Evolutionary conservation across 139 green algal species (phyloP), one percentile per base, ranked within the genome.

Genomic region (Tetradesmus lagerheimii): DNA sequence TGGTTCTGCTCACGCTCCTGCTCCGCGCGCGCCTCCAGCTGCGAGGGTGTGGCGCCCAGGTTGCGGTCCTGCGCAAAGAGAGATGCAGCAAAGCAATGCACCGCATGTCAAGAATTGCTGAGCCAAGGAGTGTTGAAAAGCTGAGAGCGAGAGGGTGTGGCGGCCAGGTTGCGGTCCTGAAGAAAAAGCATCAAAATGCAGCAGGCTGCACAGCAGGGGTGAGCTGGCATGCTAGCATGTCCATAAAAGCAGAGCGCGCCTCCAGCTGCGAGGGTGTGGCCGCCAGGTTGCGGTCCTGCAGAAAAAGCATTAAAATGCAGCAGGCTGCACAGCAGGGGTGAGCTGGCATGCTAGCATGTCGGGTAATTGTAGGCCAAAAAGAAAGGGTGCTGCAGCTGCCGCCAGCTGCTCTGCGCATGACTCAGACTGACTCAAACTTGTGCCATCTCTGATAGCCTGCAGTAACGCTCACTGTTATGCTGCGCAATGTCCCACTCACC

Each of bases 1-100:
- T 87, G 81, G 43, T 87, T 57, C 53, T 87, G 81, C 47, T 87
- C 31, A 11, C 74, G 81, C 29, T 87, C n/a, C 81, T 77, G 81
- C 81, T 87, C n/a, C 35, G 71, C 31, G 6, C 47, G 53, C 16
- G 23, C 37, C 78, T 66, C 37, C 23, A 38, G 37, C 78, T 27
- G 39, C 38, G 39, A 71, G 57, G 57, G 57, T 31, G 57, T 71
- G 18, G 57, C 57, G 16, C 57, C 57, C 57, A 71, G 57, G 45
- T 34, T 53, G 78, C 41, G 78, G 78, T 39, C 75, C 34, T 41
- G 35, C 75, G 25, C 3, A 15, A 39, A 14, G 25, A n/a, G n/a
- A n/a, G n/a, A n/a, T n/a, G n/a, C n/a, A n/a, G n/a, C n/a, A n/a
- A n/a, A n/a, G n/a, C n/a, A n/a, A n/a, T n/a, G n/a, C n/a, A n/a